Percentiles rank a stretch among this genome's conserved stretches.
These are phyloP conservation scores for Sophora flavescens DNA, from an alignment of 306 rosid genomes.

Conservation along the genomic window DNA sequence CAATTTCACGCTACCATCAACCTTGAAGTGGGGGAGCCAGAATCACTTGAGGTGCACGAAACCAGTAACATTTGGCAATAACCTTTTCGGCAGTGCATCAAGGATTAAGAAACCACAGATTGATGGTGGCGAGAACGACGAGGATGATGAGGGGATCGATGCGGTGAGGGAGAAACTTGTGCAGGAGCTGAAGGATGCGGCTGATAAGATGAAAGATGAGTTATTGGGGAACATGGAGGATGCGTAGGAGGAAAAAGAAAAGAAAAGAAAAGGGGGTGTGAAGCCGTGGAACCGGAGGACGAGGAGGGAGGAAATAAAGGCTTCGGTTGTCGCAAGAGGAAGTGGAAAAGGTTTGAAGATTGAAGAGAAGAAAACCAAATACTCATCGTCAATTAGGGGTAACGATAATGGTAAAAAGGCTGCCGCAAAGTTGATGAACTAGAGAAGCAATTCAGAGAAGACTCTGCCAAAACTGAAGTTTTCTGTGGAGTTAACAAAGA, in stretches of 20 bases:
- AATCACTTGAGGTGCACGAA: no score
- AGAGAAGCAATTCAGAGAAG: constrained; percentile 11
- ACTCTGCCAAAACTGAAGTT: constrained; percentile 50
- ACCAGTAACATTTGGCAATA: no score
- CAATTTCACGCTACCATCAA: constrained; percentile 63
- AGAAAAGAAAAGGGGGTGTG: background rate
- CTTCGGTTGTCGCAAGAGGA: background rate
- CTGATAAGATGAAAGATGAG: background rate
- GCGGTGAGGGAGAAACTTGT: background rate
- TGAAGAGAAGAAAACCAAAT: background rate
- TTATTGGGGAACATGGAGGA: background rate
- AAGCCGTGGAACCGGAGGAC: background rate
- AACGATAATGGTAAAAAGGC: background rate
- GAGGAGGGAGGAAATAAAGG: background rate
- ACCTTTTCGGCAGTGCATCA: no score
- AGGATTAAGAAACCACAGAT: no score
- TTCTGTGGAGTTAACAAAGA: constrained; percentile 54
- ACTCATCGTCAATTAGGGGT: background rate
- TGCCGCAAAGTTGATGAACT: background rate
- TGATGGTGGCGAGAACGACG: no score
- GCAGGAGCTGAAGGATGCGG: background rate
- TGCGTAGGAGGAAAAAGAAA: background rate
- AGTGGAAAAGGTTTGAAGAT: background rate
- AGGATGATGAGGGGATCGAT: background rate
- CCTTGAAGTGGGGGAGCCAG: no score